phyloP scores from a whole-genome alignment of 2,329 filamentous ascomycete genomes.

The Cladosporium sp. region DNA sequence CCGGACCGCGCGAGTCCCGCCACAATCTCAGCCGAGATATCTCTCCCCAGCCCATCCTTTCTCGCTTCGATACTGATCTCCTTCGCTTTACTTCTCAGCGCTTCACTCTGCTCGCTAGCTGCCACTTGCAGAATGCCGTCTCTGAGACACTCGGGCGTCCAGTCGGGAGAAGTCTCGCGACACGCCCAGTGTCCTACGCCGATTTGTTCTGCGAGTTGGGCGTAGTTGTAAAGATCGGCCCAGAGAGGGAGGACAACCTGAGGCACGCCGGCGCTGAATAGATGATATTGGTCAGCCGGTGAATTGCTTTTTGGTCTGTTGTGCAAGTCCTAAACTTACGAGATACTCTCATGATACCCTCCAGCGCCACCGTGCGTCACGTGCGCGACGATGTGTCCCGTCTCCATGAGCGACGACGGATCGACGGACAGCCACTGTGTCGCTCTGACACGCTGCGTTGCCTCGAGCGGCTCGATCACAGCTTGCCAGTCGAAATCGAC shows the following conservation, averaged over 20 bases:
- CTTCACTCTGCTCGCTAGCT: not conserved
- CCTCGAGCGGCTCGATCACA: not conserved
- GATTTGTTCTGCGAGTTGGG: conserved; percentile 4
- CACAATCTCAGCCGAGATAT: not conserved
- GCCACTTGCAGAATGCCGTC: not conserved
- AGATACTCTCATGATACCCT: conserved; percentile 7
- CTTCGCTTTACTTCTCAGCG: not conserved
- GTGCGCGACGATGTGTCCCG: not conserved
- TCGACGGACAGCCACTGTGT: conserved; percentile 3
- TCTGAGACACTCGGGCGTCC: conserved; percentile 1
- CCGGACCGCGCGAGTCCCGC: not conserved
- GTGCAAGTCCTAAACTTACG: not conserved
- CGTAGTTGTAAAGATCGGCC: conserved; percentile 7
- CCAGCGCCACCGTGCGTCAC: conserved; percentile 3
- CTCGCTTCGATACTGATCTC: not conserved
- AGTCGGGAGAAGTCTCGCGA: conserved; percentile 5
- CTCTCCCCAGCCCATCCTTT: not conserved
- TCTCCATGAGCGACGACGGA: not conserved
- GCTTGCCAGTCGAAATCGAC: conserved; percentile 6
- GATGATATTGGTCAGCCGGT: not conserved
- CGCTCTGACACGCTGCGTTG: not conserved
- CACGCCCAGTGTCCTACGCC: conserved; percentile 6
- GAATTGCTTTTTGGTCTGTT: not conserved
- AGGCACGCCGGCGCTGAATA: conserved; percentile 2
- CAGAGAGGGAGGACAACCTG: conserved; percentile 4